Evolutionary conservation across 1,139 yeast species (phyloP).

Genomic region (Yamadazyma diddensiae): DNA sequence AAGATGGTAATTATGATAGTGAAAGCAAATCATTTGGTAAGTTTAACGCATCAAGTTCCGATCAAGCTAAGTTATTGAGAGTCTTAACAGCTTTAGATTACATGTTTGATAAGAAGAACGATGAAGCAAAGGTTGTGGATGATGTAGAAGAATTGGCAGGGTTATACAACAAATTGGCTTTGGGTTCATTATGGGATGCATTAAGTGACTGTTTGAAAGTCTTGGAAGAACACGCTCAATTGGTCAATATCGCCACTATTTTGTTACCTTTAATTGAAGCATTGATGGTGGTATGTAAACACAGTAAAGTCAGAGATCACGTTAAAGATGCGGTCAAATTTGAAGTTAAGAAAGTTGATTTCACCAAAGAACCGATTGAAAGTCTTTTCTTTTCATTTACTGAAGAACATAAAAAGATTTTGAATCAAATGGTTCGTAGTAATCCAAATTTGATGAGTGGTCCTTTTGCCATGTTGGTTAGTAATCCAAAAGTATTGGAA

Average conservation of each 20-base stretch:
- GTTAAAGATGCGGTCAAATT: conserved; percentile 58
- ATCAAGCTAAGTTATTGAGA: conserved; percentile 81
- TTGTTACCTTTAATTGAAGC: conserved; percentile 87
- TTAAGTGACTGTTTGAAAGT: conserved; percentile 71
- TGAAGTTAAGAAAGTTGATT: conserved; percentile 60
- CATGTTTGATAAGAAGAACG: conserved; percentile 52
- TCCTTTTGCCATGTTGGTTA: conserved; percentile 85
- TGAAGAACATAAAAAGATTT: conserved; percentile 81
- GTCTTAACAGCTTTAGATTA: conserved; percentile 88
- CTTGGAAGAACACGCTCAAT: conserved; percentile 47
- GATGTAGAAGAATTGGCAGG: conserved; percentile 52
- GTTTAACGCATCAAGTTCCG: conserved; percentile 80
- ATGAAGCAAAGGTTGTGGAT: conserved; percentile 15
- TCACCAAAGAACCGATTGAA: conserved; percentile 74
- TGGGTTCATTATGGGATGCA: conserved; percentile 85
- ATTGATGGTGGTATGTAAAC: conserved; percentile 92
- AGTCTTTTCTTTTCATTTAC: conserved; percentile 82
- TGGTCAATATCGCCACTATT: conserved; percentile 73
- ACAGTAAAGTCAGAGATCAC: conserved; percentile 69
- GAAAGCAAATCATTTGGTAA: conserved; percentile 56
- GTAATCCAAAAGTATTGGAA: conserved; percentile 86
- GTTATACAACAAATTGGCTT: conserved; percentile 62
- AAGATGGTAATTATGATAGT: conserved; percentile 38
- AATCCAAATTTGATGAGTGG: conserved; percentile 97
- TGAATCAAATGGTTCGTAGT: conserved; percentile 88